Evolutionary conservation across 2,329 filamentous ascomycete species (phyloP).

Genomic region (Aspergillus quadricinctus): DNA sequence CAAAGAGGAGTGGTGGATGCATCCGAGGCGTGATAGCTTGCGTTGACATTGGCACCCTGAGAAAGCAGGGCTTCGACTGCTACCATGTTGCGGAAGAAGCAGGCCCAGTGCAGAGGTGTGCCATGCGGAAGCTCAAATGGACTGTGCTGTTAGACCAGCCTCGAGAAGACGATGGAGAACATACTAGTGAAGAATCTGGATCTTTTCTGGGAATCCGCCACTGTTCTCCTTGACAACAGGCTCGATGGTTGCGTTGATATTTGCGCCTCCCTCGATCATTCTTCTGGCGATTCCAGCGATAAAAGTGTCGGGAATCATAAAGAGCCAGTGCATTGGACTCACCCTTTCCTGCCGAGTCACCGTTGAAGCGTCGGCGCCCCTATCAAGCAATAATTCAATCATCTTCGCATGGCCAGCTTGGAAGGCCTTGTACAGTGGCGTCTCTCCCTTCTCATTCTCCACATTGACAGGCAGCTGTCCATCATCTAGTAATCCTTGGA

Average conservation of each 20-base stretch:
- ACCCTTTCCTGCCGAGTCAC: conserved; percentile 14
- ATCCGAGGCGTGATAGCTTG: conserved; percentile 16
- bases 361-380: conserved; percentile 16
- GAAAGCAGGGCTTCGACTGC: conserved; percentile 20
- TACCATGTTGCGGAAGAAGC: conserved; percentile 15
- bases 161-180: neutral
- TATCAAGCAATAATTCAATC: conserved; percentile 21
- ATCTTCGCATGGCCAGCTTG: conserved; percentile 23
- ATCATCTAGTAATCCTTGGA: conserved; percentile 15
- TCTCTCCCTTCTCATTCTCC: conserved; percentile 24
- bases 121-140: conserved; percentile 26
- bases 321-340: conserved; percentile 25
- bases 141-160: conserved; percentile 11
- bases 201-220: conserved; percentile 16
- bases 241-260: conserved; percentile 18
- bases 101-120: conserved; percentile 26
- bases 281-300: conserved; percentile 13
- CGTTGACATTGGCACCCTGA: conserved; percentile 21
- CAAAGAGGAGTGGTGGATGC: conserved; percentile 20
- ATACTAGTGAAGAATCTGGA: conserved; percentile 24
- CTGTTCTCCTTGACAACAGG: conserved; percentile 15
- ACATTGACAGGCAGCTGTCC: conserved; percentile 12
- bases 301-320: conserved; percentile 14
- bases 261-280: conserved; percentile 17
- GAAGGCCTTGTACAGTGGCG: conserved; percentile 25